phyloP scores from a whole-genome alignment of 2,329 filamentous ascomycete genomes.

The Beauveria asiatica region DNA sequence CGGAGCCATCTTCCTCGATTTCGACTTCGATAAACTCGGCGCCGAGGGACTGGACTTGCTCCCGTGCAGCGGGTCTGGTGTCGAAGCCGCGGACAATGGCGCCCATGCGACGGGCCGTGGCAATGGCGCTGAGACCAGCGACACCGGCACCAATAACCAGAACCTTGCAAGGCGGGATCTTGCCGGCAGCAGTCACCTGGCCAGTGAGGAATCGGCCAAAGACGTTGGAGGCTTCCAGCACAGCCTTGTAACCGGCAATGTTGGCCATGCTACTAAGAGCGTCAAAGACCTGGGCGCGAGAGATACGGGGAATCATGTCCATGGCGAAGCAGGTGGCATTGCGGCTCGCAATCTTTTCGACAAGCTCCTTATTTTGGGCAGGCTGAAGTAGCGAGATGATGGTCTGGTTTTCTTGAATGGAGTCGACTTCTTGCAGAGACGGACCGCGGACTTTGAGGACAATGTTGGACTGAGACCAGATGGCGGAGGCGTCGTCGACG shows the following conservation, averaged over 20 bases:
- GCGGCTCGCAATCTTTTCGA: conserved; percentile 61
- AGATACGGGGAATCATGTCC: conserved; percentile 89
- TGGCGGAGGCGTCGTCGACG: conserved; percentile 54
- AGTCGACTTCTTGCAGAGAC: conserved; percentile 58
- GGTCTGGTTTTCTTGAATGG: conserved; percentile 60
- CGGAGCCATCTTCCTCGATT: conserved; percentile 74
- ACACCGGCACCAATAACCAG: conserved; percentile 86
- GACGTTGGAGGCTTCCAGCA: conserved; percentile 79
- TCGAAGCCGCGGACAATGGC: conserved; percentile 88
- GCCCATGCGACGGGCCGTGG: conserved; percentile 74
- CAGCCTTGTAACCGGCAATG: conserved; percentile 87
- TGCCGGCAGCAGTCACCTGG: conserved; percentile 81
- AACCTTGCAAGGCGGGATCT: conserved; percentile 86
- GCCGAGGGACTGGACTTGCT: conserved; percentile 84
- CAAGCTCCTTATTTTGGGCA: conserved; percentile 65
- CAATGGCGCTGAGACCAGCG: conserved; percentile 80
- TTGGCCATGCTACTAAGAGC: conserved; percentile 90
- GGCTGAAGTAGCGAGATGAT: conserved; percentile 80
- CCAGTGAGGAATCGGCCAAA: conserved; percentile 85
- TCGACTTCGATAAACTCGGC: conserved; percentile 87
- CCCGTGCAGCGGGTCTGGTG: conserved; percentile 76
- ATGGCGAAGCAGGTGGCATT: conserved; percentile 77
- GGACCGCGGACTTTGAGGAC: conserved; percentile 78
- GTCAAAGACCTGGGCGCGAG: conserved; percentile 80
- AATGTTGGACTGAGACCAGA: conserved; percentile 71